Base-by-base conservation (phyloP, 306 rosid genomes). In the Sesbania bispinosa region DNA sequence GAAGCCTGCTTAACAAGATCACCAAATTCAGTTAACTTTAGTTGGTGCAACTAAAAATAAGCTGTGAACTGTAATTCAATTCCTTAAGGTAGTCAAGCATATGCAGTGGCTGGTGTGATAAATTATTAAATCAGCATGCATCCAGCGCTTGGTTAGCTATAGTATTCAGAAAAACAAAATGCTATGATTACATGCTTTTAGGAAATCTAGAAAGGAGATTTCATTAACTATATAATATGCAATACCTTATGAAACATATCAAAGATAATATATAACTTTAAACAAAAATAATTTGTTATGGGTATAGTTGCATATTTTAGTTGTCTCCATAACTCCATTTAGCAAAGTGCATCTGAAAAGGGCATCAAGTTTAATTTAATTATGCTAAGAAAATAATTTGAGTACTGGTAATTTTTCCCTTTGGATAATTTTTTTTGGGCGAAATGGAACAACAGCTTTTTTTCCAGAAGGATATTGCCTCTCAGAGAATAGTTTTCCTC, bases 281-380 rank as follows among this genome's bases (percentile, higher is more conserved):
- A 55, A 68, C 58, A 19, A 38, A 35, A 74, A 50, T 23, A 35
- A 9, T 32, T n/a, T n/a, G n/a, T n/a, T n/a, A n/a, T n/a, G n/a
- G n/a, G n/a, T n/a, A n/a, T n/a, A n/a, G n/a, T n/a, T n/a, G n/a
- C n/a, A n/a, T n/a, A n/a, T 76, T 76, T 69, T 8, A 69, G 14
- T 0, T n/a, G 58, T 38, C 14, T 45, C 29, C 18, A 13, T 58
- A n/a, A 6, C 36, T 32, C 1, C 36, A 32, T 9, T 69, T 42
- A 20, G 21, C 36, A 71, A 50, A 39, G 39, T 46, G 54, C 33
- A 20, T 67, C 61, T 5, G 10, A 24, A 1, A 20, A 46, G 53
- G 76, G 18, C 47, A 41, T 62, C 48, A 73, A 46, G 9, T 53
- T 39, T 14, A 67, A 62, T 61, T 67, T 55, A 74, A 61, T 62